These are phyloP conservation scores for Cutaneotrichosporon arboriforme DNA, from an alignment of 1,284 basidiomycete genomes.

Conservation along the genomic window DNA sequence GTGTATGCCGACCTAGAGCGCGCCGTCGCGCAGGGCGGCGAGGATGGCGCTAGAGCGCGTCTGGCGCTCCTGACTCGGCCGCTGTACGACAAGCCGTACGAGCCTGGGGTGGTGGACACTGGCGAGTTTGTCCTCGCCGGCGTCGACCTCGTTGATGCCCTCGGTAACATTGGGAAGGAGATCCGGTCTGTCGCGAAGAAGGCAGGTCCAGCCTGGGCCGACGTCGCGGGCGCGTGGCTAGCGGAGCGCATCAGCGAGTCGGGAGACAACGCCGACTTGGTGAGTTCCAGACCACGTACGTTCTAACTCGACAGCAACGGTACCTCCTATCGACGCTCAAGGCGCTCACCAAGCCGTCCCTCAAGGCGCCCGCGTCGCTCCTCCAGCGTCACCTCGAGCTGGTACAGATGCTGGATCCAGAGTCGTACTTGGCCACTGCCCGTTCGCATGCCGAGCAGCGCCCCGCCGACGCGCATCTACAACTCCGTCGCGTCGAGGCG, in stretches of 20 bases:
- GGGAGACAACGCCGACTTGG: constrained; percentile 26
- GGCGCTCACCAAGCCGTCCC: constrained; percentile 29
- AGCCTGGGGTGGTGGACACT: constrained; percentile 22
- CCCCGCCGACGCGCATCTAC: constrained; percentile 28
- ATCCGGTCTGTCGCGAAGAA: constrained; percentile 23
- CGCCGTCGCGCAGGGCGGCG: constrained; percentile 6
- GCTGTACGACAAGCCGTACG: constrained; percentile 43
- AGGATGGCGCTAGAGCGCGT: constrained; percentile 20
- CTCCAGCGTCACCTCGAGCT: constrained; percentile 34
- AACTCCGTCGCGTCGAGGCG: constrained; percentile 21
- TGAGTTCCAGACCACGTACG: not conserved
- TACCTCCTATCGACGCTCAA: constrained; percentile 35
- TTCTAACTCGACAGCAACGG: constrained; percentile 13
- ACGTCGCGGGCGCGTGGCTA: constrained; percentile 38
- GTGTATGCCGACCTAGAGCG: constrained; percentile 36
- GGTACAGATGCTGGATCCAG: constrained; percentile 7
- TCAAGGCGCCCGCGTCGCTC: constrained; percentile 30
- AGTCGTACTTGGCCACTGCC: constrained; percentile 13
- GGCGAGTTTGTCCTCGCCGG: constrained; percentile 23
- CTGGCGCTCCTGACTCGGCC: constrained; percentile 27
- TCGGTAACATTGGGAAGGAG: constrained; percentile 38
- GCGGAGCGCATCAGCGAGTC: constrained; percentile 24
- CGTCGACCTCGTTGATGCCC: constrained; percentile 33
- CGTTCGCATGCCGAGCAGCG: constrained; percentile 28
- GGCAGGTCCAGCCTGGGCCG: constrained; percentile 23